Conservation (phyloP, 2,329 filamentous ascomycete genomes). For the Xylariaceae sp. region DNA sequence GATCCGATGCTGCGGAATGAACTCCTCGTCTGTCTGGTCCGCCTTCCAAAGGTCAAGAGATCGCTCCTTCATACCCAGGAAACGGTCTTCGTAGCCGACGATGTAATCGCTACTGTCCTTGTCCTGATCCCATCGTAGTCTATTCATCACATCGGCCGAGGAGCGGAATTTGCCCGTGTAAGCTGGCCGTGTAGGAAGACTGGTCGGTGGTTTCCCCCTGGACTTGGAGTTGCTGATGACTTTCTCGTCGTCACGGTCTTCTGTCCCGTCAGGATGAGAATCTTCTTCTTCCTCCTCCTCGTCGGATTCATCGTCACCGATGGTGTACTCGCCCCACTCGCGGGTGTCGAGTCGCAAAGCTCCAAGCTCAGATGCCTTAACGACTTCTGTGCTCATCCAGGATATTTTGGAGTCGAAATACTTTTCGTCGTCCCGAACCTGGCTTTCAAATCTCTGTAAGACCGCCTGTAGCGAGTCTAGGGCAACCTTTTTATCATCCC, state of each 20-base stretch:
- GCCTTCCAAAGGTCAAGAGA: conserved; percentile 59
- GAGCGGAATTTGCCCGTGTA: conserved; percentile 55
- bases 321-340: conserved; percentile 52
- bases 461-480: conserved; percentile 48
- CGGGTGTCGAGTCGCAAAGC: conserved; percentile 49
- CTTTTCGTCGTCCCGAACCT: conserved; percentile 48
- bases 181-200: conserved; percentile 32
- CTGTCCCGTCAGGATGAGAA: conserved; percentile 36
- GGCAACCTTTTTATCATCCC: conserved; percentile 46
- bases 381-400: conserved; percentile 51
- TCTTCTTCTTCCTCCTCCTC: conserved; percentile 47
- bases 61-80: conserved; percentile 57
- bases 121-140: conserved; percentile 61
- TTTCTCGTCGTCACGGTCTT: conserved; percentile 32
- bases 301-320: conserved; percentile 41
- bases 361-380: conserved; percentile 43
- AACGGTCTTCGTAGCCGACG: conserved; percentile 65
- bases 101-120: conserved; percentile 57
- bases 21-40: conserved; percentile 67
- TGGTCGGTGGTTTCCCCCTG: conserved; percentile 22
- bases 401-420: conserved; percentile 53
- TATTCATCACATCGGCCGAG: conserved; percentile 60
- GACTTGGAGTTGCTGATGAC: conserved; percentile 22
- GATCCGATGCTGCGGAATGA: conserved; percentile 67
- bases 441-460: conserved; percentile 52